phyloP scores from a whole-genome alignment of 352 stramenopile species.

The Globisporangium heterothallicum region DNA sequence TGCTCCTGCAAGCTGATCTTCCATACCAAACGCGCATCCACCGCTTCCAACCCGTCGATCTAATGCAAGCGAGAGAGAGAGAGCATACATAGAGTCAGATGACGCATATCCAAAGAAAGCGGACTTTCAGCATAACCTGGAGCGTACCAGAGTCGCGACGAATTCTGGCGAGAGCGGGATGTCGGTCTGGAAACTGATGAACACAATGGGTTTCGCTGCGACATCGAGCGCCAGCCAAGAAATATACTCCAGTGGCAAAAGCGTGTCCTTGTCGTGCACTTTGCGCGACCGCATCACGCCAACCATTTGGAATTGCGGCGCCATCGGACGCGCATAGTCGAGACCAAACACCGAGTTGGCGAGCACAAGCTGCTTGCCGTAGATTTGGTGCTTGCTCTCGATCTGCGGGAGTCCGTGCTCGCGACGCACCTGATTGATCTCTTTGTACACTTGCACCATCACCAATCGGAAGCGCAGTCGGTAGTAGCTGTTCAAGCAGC shows the following conservation, averaged over 20 bases:
- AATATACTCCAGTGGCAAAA: constrained; percentile 28
- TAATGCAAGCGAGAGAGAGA: constrained; percentile 10
- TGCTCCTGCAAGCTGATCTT: constrained; percentile 52
- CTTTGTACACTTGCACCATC: constrained; percentile 54
- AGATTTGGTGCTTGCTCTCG: constrained; percentile 45
- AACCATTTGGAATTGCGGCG: constrained; percentile 76
- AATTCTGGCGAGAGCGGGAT: constrained; percentile 47
- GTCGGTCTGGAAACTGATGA: constrained; percentile 53
- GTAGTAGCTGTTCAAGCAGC: constrained; percentile 75
- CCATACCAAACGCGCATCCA: constrained; percentile 51
- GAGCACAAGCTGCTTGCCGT: constrained; percentile 60
- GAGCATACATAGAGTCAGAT: no score
- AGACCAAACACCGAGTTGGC: constrained; percentile 82
- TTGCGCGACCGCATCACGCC: constrained; percentile 40
- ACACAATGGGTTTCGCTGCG: constrained; percentile 33
- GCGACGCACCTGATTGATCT: constrained; percentile 53
- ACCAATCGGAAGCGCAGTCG: constrained; percentile 67
- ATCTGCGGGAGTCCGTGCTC: constrained; percentile 48
- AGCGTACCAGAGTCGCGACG: constrained; percentile 44
- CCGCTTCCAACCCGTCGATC: constrained; percentile 51
- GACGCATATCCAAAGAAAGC: no score
- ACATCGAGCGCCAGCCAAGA: constrained; percentile 31
- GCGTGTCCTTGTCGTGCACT: background rate
- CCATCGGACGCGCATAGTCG: constrained; percentile 67
- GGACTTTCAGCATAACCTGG: no score